Evolutionary conservation across 139 green algal genomes (phyloP).

Genomic region (Asterochloris erici): DNA sequence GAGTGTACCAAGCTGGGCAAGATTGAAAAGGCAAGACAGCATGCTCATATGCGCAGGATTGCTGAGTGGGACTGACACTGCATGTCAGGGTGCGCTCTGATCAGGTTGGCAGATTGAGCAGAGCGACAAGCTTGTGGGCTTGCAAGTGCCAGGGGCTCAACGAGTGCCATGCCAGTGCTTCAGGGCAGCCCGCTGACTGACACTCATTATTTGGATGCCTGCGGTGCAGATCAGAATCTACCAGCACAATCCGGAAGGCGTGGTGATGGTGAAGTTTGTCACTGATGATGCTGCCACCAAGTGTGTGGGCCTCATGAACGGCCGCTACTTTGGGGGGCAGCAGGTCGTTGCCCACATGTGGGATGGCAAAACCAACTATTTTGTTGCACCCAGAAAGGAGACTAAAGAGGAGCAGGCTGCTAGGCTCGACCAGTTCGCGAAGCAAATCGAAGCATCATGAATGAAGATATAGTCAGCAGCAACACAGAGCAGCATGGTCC

Average conservation of each 20-base stretch:
- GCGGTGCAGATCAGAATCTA: slow-evolving; percentile 64
- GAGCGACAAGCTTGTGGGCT: too few relatives aligned
- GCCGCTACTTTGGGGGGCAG: slow-evolving; percentile 83
- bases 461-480: too few relatives aligned
- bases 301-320: slow-evolving; percentile 86
- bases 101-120: background rate
- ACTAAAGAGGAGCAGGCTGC: slow-evolving; percentile 67
- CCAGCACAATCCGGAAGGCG: slow-evolving; percentile 72
- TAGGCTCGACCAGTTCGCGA: slow-evolving; percentile 17
- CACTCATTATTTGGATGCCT: background rate
- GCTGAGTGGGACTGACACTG: too few relatives aligned
- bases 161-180: background rate
- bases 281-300: slow-evolving; percentile 56
- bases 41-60: background rate
- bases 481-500: too few relatives aligned
- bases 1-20: slow-evolving; percentile 80
- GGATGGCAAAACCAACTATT: slow-evolving; percentile 84
- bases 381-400: slow-evolving; percentile 58
- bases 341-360: slow-evolving; percentile 74
- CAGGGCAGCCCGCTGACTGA: too few relatives aligned
- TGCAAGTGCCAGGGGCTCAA: too few relatives aligned
- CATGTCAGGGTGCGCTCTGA: too few relatives aligned
- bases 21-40: slow-evolving; percentile 68
- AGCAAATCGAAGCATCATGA: slow-evolving; percentile 15
- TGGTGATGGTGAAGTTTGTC: slow-evolving; percentile 81